Evolutionary conservation across 306 rosid genomes (phyloP).

Genomic region (Glycine latifolia): DNA sequence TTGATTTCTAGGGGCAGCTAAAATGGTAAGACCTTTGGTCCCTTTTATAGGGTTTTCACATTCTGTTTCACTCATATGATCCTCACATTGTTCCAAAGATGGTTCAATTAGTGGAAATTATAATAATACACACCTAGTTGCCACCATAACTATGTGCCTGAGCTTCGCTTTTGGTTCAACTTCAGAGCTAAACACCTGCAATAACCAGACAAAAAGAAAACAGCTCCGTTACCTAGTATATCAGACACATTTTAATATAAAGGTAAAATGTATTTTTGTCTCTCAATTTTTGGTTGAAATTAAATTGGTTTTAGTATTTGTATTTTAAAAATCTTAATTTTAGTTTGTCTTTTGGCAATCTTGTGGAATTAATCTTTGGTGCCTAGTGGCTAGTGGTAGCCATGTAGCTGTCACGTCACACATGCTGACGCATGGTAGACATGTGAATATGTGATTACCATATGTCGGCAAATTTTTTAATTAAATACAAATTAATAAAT

Average conservation of each 20-base stretch:
- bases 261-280: neutral
- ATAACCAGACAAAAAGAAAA: slow-evolving; percentile 19
- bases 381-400: no score
- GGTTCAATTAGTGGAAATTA: slow-evolving; percentile 2
- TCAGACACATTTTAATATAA: neutral
- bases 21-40: neutral
- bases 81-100: neutral
- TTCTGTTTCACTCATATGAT: neutral
- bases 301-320: no score
- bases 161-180: slow-evolving; percentile 80
- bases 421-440: no score
- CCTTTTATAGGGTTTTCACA: neutral
- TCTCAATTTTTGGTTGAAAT: no score
- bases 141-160: slow-evolving; percentile 84
- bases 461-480: no score
- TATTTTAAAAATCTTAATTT: neutral
- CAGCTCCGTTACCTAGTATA: neutral
- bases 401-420: neutral
- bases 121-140: slow-evolving; percentile 72
- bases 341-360: no score
- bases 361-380: no score
- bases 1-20: slow-evolving; percentile 5
- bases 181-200: slow-evolving; percentile 82
- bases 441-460: no score
- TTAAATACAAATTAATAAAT: no score